Evolutionary conservation across 164 flowering plant genomes (phyloP), one percentile per base, ranked within the genome.

Genomic region (Piper longum): DNA sequence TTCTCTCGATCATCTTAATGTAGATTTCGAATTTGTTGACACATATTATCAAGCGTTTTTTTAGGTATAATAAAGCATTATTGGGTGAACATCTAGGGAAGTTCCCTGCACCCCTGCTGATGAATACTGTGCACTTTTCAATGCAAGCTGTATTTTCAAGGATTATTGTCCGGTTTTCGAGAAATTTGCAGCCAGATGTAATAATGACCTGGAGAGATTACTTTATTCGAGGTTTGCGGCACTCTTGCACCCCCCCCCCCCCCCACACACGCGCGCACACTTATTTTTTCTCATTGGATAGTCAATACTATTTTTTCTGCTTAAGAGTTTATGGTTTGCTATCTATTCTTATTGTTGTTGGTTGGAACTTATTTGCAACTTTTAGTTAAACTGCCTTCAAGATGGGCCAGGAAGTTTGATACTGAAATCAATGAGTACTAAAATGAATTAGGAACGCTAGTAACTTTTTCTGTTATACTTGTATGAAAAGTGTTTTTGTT

Each of bases 61-160:
- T 57, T 67, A 95, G 99, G 78, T 95, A 95, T 64, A 95, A 95
- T 72, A 95, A 95, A 76, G 79, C 83, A 63, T 74, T 95, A 45
- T 72, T 95, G 63, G 99, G 99, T 66, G 97, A 95, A 73, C 70
- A 95, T 63, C 60, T 95, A 81, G 97, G 99, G 64, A 87, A 77
- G 71, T 95, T 95, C 70, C 99, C 99, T 4, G 99, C 99, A 74
- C 99, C 99, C 13, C 72, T 95, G 68, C 71, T 95, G 79, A 91
- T 95, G 99, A 95, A 91, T 72, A 85, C 93, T 41, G 74, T 95
- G 61, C 99, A 95, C 74, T 95, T 95, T 59, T 39, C 79, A 16
- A 83, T 95, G 99, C 99, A 95, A 91, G 99, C 99, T 70, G 74
- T 83, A 68, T 67, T 95, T 56, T 89, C 99, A 17, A 85, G 77